Evolutionary conservation across 2,329 filamentous ascomycete species (phyloP), one percentile per base, ranked within the genome.

Genomic region (Alternaria brassicae): DNA sequence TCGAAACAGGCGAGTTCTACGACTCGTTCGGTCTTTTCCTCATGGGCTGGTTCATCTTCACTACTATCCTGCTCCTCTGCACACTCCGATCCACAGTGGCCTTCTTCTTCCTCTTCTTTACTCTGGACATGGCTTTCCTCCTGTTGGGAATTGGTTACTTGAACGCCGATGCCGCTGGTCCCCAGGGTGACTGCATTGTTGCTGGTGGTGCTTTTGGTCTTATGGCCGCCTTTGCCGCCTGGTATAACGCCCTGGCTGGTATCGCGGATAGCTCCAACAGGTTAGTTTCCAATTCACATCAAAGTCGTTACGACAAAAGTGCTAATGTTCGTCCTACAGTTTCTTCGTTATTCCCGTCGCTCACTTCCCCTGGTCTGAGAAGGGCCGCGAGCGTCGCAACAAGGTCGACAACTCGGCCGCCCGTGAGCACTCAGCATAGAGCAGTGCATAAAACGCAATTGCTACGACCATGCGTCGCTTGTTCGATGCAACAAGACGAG

Each of bases 271-370:
- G 78, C 59, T 80, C 77, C 60, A 85, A 85, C 78, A 83, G 78
- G 78, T 80, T 47, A 63, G 73, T 71, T 17, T 32, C 12, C 30
- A n/a, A 17, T 12, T 17, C 19, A 10, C 19, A 17, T n/a, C 13
- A 28, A 6, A 17, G 6, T 19, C 9, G 3, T 37, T n/a, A 8
- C 6, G 30, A 8, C 15, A 6, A 30, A 41, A 15, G 10, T 55
- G 37, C 63, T 72, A 48, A 72, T 27, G 7, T n/a, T 21, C 40
- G 28, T 19, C 55, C 10, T 10, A 48, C 19, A 95, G 92, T 83
- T 97, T 97, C 88, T 95, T 97, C 84, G 85, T 95, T 78, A 88
- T 96, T 62, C 94, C 93, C 51, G 93, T 97, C 64, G 89, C 91
- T 71, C 93, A 97, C 84, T 96, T 97, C 85, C 94, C 93, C 53